Base-by-base conservation (phyloP, 2,329 filamentous ascomycete genomes). In the Diplocarpon mali region DNA sequence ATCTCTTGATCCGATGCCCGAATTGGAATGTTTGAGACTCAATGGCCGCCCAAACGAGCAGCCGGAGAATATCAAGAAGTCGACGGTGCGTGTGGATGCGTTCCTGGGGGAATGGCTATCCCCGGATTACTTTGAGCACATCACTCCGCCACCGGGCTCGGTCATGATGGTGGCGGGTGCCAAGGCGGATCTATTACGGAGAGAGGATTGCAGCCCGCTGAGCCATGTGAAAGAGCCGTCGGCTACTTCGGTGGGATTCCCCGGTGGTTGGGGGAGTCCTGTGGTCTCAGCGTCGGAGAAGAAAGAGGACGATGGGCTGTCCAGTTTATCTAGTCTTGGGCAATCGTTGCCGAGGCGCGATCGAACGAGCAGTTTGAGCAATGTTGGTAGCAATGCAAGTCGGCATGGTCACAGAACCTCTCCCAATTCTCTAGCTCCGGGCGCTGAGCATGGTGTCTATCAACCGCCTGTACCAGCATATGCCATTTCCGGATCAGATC, bases 41-140 rank as follows among this genome's bases (percentile, higher is more conserved):
- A 49, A 53, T 43, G 47, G 40, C 11, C 53, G 47, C 30, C 15
- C 37, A 7, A 24, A 36, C 9, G 49, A 53, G 34, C 47, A 57
- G 29, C 43, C 47, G 13, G 46, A 51, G 9, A 58, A 56, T 40
- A 61, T 75, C 47, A 69, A 71, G 46, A 83, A 77, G 51, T 68
- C 76, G 2, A 71, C 80, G 9, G 66, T 98, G 38, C 83, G 92
- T 1, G 73, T 98, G 5, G 92, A 98, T 64, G 83, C 89, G 0
- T 95, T 93, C 60, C 72, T 98, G 0, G 90, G 92, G 39, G 92
- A 98, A 69, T 98, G 92, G 92, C 72, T 96, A 27, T 85, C 84
- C 2, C 86, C 88, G 1, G 83, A 89, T 59, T 98, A 98, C 63
- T 98, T 90, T 58, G 88, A 95, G 51, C 75, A 84, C 42, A 95